phyloP scores from a whole-genome alignment of 257 asterid species.

The Plantago ovata region DNA sequence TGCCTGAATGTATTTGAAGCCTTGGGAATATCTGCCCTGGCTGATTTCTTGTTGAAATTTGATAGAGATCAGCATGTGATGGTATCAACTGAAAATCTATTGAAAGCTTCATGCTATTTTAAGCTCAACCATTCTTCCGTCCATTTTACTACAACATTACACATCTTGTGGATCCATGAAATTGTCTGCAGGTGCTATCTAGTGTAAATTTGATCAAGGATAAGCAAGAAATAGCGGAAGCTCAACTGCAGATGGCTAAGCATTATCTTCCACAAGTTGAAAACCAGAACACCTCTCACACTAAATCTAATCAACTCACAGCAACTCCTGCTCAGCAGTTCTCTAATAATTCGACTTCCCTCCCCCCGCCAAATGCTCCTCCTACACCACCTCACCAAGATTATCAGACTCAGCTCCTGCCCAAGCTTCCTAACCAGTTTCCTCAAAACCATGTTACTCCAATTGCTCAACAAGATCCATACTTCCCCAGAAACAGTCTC shows the following conservation, averaged over 20 bases:
- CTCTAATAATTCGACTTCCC: conserved; percentile 30
- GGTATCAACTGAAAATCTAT: no score
- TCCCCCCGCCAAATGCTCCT: conserved; percentile 39
- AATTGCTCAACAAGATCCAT: neutral
- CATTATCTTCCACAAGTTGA: conserved; percentile 35
- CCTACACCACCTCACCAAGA: conserved; percentile 33
- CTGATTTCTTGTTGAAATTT: no score
- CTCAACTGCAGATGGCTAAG: conserved; percentile 38
- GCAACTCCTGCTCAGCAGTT: conserved; percentile 35
- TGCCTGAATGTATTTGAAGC: no score
- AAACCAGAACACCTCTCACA: conserved; percentile 23
- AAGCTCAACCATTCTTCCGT: neutral
- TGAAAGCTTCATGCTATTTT: neutral
- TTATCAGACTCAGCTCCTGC: conserved; percentile 26
- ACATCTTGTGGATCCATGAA: neutral
- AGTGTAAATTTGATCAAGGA: conserved; percentile 48
- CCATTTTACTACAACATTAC: conserved; percentile 3
- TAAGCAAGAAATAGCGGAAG: conserved; percentile 51
- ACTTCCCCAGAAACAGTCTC: conserved; percentile 33
- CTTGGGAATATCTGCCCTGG: no score
- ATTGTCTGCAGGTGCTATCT: conserved; percentile 45
- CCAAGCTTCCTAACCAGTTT: conserved; percentile 38
- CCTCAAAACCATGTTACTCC: conserved; percentile 31
- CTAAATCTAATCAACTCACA: conserved; percentile 32
- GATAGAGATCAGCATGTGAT: no score